Evolutionary conservation across 2,329 filamentous ascomycete genomes (phyloP), one percentile per base, ranked within the genome.

Genomic region (Fusarium siculi): DNA sequence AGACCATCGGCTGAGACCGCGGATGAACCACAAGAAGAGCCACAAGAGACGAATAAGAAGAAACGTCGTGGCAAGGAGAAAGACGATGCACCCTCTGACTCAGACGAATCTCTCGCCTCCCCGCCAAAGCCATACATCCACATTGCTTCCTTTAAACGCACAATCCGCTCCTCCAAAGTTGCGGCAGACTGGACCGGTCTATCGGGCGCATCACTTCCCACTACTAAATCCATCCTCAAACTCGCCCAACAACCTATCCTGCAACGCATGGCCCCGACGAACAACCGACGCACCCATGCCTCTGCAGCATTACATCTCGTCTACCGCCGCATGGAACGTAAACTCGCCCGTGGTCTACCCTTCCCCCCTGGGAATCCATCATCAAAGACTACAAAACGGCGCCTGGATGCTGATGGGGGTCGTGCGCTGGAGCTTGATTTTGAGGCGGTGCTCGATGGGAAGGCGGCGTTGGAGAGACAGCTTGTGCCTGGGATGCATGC

Each of bases 161-260:
- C 84, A 46, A 84, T 94, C 47, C 88, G 90, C n/a, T 88, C 87
- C 68, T 86, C 88, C 34, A 88, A 86, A 42, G 92, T 97, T 65
- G 87, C 92, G 46, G 83, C 91, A 46, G 93, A 92, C 78, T 94
- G 92, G 92, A 83, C 85, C 6, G 84, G 88, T 10, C 84, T 93
- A 9, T 85, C 88, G 9, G 79, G 82, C 11, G 81, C 85, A 30
- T 88, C 91, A 46, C 81, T 92, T 61, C 82, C 86, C 12, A 86
- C 87, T 57, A 85, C 92, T n/a, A 82, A 85, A 23, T 79, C 83
- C 21, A 84, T 93, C 34, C 82, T 94, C 37, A 82, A 85, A 28
- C 86, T 90, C 72, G 87, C 89, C 56, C 88, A 91, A 73, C 87
- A 87, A 21, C 89, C 91, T 19, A 88, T 93, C 49, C 85, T 93